These are phyloP conservation scores for Brassica balearica DNA, from an alignment of 441 rosid genomes.

Conservation along the genomic window DNA sequence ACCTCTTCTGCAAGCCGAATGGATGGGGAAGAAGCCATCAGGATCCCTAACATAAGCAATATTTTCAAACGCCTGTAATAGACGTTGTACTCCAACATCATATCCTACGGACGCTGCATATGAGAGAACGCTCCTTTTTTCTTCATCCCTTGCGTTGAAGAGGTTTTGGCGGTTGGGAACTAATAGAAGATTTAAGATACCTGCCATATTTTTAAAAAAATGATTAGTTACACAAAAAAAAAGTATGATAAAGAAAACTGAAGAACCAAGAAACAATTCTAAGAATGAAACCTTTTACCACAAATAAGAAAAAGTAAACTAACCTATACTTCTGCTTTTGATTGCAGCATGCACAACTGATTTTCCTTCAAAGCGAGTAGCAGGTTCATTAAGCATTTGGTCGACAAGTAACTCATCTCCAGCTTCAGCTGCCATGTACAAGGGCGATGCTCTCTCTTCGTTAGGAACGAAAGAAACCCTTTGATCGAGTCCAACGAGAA, in stretches of 20 bases:
- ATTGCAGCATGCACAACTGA: not conserved
- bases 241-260: too few relatives aligned
- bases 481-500: not conserved
- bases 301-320: too few relatives aligned
- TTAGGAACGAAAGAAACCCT: not conserved
- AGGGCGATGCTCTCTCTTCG: not conserved
- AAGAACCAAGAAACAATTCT: too few relatives aligned
- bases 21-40: conserved; percentile 4
- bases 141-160: not conserved
- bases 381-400: not conserved
- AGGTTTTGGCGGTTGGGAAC: not conserved
- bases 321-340: not conserved
- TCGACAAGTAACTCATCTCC: not conserved
- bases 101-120: not conserved
- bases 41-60: not conserved
- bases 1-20: not conserved
- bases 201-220: not conserved
- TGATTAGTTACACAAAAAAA: too few relatives aligned
- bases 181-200: not conserved
- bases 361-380: not conserved
- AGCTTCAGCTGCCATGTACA: conserved; percentile 6
- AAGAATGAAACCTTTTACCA: too few relatives aligned
- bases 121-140: not conserved
- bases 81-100: not conserved
- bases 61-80: not conserved